Base-by-base conservation (phyloP, 2,329 filamentous ascomycete species). In the Plectosphaerella cucumerina region DNA sequence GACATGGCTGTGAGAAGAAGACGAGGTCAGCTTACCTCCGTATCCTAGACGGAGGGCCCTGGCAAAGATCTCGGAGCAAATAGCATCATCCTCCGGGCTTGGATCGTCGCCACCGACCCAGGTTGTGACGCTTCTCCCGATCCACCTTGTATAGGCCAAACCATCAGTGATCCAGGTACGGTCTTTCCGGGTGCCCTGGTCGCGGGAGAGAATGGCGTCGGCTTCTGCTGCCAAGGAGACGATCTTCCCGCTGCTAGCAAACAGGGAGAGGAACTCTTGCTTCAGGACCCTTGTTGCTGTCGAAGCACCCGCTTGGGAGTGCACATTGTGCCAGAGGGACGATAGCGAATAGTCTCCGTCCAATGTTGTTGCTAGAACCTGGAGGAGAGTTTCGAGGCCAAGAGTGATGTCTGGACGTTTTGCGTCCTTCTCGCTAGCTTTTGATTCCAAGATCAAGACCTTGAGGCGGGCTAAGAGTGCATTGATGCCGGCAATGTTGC, bases 401-500 rank as follows among this genome's bases (percentile, higher is more conserved):
- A 80, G 66, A 5, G 63, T 54, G 3, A 73, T 48, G 50, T 77
- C 72, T 0, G 71, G 67, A 6, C 72, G 64, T 52, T 71, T 74
- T 1, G 66, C 45, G 21, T 65, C 67, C 49, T 69, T 63, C 1
- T 61, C 54, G 9, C 68, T 67, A 0, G 66, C 57, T 48, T 73
- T 79, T 12, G 70, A 70, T 54, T 80, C 75, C 45, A 76, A 73
- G 8, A 85, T 76, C 17, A 89, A 70, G 18, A 78, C 74, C 53
- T 81, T 84, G 26, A 96, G 70, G 49, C 86, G 82, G n/a, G 84
- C 77, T 10, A 91, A 65, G 23, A 92, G 64, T n/a, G 89, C 87
- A 54, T 90, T 93, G 31, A 96, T 67, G 0, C 91, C 92, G 3
- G 86, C 78, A 15, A 94, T 74, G 62, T 85, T 96, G 51, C 77